Evolutionary conservation across 176 grass and related monocot species (phyloP).

Genomic region (Bothriochloa decipiens): DNA sequence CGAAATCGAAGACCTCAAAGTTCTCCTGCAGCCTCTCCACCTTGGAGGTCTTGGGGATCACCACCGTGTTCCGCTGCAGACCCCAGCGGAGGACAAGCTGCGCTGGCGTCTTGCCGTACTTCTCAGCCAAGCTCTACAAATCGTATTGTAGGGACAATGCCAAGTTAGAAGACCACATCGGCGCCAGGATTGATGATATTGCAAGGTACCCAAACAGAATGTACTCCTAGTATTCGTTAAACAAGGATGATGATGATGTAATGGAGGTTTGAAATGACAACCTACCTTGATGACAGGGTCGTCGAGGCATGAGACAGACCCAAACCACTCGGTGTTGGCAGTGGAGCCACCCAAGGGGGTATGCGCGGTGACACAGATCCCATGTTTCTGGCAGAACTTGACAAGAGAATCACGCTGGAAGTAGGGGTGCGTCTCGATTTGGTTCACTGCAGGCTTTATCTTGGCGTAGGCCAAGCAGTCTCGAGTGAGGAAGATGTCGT

Average conservation of each 20-base stretch:
- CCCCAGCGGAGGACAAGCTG: constrained; percentile 81
- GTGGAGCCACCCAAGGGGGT: constrained; percentile 83
- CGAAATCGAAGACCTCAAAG: constrained; percentile 69
- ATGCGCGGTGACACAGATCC: constrained; percentile 80
- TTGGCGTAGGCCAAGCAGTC: constrained; percentile 85
- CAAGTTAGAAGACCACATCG: background rate
- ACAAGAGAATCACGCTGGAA: constrained; percentile 92
- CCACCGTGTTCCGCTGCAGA: constrained; percentile 85
- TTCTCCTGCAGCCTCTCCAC: constrained; percentile 72
- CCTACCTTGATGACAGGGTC: constrained; percentile 85
- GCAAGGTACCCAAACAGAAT: too few relatives aligned
- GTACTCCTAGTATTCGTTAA: background rate
- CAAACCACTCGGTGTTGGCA: constrained; percentile 85
- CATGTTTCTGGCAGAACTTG: constrained; percentile 97
- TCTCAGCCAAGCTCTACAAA: constrained; percentile 69
- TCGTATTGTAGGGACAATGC: background rate
- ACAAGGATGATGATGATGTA: background rate
- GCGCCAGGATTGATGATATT: background rate
- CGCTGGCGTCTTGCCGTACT: constrained; percentile 70
- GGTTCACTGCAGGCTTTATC: constrained; percentile 93
- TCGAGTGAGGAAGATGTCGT: constrained; percentile 92
- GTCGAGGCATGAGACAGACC: constrained; percentile 79
- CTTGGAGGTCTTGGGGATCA: constrained; percentile 93
- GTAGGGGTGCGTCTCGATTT: constrained; percentile 89
- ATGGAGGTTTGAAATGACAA: background rate